Conservation (phyloP, 2,329 filamentous ascomycete species). For the Stagonosporopsis chrysanthemi region DNA sequence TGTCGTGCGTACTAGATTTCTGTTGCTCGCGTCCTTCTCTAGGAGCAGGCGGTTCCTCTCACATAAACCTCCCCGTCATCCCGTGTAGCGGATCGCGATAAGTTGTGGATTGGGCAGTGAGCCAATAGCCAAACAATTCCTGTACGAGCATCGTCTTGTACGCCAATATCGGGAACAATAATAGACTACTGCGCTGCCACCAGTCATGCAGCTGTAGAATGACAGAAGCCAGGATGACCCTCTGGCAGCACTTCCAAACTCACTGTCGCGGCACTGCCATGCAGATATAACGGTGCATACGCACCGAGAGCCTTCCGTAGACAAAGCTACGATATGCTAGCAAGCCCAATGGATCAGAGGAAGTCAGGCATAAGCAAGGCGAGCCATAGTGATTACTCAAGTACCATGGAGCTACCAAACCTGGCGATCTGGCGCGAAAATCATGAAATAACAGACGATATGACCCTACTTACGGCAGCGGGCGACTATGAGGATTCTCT, state of each 20-base stretch:
- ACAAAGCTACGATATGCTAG: background rate
- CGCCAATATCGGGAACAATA: background rate
- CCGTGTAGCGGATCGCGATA: background rate
- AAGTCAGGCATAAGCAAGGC: too few relatives aligned
- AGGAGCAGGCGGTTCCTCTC: background rate
- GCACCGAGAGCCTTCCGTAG: background rate
- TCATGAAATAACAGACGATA: background rate
- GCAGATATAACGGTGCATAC: background rate
- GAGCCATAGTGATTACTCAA: background rate
- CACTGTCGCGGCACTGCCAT: background rate
- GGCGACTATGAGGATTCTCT: background rate
- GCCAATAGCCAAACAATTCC: background rate
- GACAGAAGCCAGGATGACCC: background rate
- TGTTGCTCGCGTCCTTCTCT: background rate
- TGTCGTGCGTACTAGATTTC: background rate
- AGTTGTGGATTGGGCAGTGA: background rate
- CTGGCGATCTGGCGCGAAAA: background rate
- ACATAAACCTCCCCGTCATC: background rate
- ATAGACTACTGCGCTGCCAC: background rate
- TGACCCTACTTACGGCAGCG: background rate
- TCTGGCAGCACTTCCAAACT: background rate
- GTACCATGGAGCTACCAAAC: background rate
- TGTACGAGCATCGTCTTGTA: background rate
- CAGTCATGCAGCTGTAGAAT: background rate
- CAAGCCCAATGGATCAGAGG: background rate